These are phyloP conservation scores for Sugiyamaella castrensis DNA, from an alignment of 1,139 yeast genomes.

Conservation along the genomic window DNA sequence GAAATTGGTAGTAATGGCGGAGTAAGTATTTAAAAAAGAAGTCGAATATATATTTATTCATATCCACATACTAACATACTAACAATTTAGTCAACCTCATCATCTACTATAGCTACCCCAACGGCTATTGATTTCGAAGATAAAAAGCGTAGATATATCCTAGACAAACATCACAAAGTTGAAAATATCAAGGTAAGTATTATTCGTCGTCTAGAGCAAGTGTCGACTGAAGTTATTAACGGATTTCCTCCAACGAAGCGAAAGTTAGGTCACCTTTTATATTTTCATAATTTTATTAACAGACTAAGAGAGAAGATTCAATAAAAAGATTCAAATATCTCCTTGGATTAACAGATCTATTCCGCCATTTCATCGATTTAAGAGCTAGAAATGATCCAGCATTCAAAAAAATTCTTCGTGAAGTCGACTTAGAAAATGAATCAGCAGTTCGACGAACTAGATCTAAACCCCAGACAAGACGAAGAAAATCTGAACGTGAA, in stretches of 20 bases:
- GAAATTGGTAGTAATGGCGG: constrained; percentile 5
- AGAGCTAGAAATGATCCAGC: constrained; percentile 76
- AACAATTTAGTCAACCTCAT: constrained; percentile 9
- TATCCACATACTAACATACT: constrained; percentile 4
- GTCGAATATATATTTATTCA: not conserved
- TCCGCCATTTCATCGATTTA: constrained; percentile 83
- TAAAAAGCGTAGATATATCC: constrained; percentile 23
- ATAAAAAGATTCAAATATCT: constrained; percentile 75
- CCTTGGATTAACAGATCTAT: constrained; percentile 78
- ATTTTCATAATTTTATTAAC: no score
- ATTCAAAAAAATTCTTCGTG: constrained; percentile 57
- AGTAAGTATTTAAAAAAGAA: constrained; percentile 1
- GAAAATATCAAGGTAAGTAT: constrained; percentile 19
- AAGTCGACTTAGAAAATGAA: constrained; percentile 46
- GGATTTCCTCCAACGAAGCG: no score
- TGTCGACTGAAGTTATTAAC: no score
- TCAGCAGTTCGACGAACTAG: constrained; percentile 14
- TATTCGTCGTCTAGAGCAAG: no score
- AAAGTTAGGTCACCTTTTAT: no score
- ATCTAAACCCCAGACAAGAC: constrained; percentile 30
- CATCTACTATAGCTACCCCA: constrained; percentile 10
- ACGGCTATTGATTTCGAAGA: constrained; percentile 17
- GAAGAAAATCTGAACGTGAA: constrained; percentile 53
- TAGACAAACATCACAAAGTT: constrained; percentile 20
- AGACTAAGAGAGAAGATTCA: constrained; percentile 26